Conservation (phyloP, 768 basidiomycete genomes). For the Podaxis mareebaensis region DNA sequence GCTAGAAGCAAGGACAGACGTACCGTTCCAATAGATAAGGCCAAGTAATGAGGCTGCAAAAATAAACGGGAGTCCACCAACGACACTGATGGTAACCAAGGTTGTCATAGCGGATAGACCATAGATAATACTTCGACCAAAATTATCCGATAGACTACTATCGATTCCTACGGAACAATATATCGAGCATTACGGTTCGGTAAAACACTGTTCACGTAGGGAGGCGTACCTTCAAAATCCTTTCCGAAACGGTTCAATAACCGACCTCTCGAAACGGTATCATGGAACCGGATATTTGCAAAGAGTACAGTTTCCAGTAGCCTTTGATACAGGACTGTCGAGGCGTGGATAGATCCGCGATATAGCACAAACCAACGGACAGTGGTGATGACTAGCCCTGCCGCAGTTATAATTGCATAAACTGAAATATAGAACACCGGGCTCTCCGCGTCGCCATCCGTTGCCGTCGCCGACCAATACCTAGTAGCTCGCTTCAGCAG, state of each 20-base stretch:
- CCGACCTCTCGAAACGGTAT: slow-evolving; percentile 85
- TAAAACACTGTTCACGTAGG: not conserved
- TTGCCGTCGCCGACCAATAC: slow-evolving; percentile 56
- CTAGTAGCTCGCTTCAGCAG: slow-evolving; percentile 25
- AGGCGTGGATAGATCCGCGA: slow-evolving; percentile 80
- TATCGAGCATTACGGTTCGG: slow-evolving; percentile 2
- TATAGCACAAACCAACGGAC: slow-evolving; percentile 76
- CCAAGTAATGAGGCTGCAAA: slow-evolving; percentile 57
- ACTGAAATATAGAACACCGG: slow-evolving; percentile 66
- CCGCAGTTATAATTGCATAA: slow-evolving; percentile 55
- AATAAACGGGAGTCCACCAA: slow-evolving; percentile 80
- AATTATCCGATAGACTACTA: slow-evolving; percentile 80
- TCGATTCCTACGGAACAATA: slow-evolving; percentile 60
- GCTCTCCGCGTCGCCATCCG: slow-evolving; percentile 40
- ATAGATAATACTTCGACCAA: slow-evolving; percentile 76
- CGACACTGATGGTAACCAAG: slow-evolving; percentile 68
- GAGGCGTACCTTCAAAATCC: slow-evolving; percentile 69
- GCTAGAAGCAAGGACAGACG: slow-evolving; percentile 20
- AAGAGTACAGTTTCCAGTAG: slow-evolving; percentile 82
- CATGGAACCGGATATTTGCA: slow-evolving; percentile 90
- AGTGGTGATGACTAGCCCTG: slow-evolving; percentile 54
- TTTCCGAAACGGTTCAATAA: slow-evolving; percentile 85
- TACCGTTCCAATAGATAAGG: slow-evolving; percentile 71
- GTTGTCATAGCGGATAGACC: slow-evolving; percentile 72
- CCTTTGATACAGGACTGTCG: slow-evolving; percentile 70